Conservation (phyloP, 192 early-diverging fungal species). For the Coemansia erecta region DNA sequence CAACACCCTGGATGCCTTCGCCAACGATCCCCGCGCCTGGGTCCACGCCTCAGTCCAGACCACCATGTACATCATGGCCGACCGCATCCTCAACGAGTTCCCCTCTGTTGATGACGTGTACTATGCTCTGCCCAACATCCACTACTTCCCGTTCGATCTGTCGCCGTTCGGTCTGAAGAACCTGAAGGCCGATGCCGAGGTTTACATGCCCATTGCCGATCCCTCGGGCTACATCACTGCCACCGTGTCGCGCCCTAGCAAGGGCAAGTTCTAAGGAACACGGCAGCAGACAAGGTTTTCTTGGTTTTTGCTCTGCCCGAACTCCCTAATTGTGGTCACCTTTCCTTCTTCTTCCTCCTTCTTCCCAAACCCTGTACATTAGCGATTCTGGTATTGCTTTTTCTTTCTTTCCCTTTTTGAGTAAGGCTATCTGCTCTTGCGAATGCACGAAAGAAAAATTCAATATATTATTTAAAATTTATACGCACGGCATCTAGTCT, state of each 20-base stretch:
- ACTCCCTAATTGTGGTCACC: constrained; percentile 7
- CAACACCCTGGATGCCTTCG: constrained; percentile 73
- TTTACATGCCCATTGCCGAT: constrained; percentile 72
- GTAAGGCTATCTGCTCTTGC: neutral
- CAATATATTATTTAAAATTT: constrained; percentile 4
- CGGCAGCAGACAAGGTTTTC: constrained; percentile 23
- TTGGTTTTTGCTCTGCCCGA: constrained; percentile 23
- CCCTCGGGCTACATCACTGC: constrained; percentile 71
- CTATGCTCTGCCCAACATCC: constrained; percentile 76
- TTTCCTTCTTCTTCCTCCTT: constrained; percentile 7
- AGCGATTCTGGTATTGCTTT: constrained; percentile 25
- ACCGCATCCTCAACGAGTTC: constrained; percentile 59
- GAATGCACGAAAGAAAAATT: constrained; percentile 42
- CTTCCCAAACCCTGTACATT: constrained; percentile 17
- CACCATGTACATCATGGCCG: constrained; percentile 76
- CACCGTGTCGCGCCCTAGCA: neutral
- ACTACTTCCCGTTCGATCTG: constrained; percentile 74
- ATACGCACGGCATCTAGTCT: too few species aligned
- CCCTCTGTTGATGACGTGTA: constrained; percentile 58
- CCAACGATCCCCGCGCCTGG: constrained; percentile 63
- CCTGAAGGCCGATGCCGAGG: constrained; percentile 61
- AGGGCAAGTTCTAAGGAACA: neutral
- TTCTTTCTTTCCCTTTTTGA: constrained; percentile 34
- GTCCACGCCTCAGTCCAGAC: constrained; percentile 76
- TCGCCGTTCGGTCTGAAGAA: constrained; percentile 70